Percentiles rank a stretch among this genome's conserved stretches.
Evolutionary conservation across 805 yeast species (phyloP).

Genomic region (Ogataea salicorniae): DNA sequence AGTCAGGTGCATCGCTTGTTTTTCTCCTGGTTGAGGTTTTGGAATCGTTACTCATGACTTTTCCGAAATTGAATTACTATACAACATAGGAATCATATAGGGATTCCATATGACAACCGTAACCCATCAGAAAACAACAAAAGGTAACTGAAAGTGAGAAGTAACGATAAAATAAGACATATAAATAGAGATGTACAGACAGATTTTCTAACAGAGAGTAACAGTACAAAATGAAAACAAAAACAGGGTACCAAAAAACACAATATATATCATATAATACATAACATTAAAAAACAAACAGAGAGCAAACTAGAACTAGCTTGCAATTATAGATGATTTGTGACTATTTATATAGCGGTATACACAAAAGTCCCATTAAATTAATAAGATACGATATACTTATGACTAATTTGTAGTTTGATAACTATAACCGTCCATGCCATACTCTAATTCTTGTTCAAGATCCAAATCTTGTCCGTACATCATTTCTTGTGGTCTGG

Average conservation of each 20-base stretch:
- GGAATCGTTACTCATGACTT: too few species aligned
- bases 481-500: conserved; percentile 53
- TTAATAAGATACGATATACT: not conserved
- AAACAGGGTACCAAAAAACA: not conserved
- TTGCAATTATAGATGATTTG: not conserved
- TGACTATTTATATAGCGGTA: not conserved
- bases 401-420: conserved; percentile 2
- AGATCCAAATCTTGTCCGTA: conserved; percentile 37
- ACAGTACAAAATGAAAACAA: not conserved
- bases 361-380: not conserved
- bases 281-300: not conserved
- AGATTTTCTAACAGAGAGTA: too few species aligned
- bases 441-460: conserved; percentile 64
- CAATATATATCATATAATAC: not conserved
- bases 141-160: too few species aligned
- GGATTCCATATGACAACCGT: too few species aligned
- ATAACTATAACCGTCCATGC: conserved; percentile 48
- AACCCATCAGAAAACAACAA: too few species aligned
- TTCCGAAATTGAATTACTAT: too few species aligned
- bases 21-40: too few species aligned
- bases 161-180: too few species aligned
- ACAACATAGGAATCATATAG: too few species aligned
- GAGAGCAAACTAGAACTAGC: not conserved
- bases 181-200: too few species aligned
- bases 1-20: too few species aligned